Percentiles rank a stretch among this genome's conserved stretches.
Evolutionary conservation across 768 basidiomycete species (phyloP).

Genomic region (Saitozyma sp.): DNA sequence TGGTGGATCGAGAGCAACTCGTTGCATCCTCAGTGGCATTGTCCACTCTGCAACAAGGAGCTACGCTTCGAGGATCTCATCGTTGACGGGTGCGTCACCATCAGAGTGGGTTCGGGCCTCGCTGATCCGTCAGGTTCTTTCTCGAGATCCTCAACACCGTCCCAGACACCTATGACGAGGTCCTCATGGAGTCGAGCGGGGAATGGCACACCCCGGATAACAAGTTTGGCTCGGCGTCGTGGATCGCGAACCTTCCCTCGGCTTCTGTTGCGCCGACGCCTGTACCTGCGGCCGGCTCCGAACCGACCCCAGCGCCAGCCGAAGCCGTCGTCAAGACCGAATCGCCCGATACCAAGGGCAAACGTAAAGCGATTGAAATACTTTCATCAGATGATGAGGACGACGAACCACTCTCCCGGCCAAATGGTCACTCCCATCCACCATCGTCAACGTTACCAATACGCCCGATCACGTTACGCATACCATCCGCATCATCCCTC

Average conservation of each 20-base stretch:
- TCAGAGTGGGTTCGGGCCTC: neutral
- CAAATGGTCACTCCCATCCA: conserved; percentile 4
- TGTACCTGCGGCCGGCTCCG: conserved; percentile 2
- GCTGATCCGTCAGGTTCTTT: conserved; percentile 66
- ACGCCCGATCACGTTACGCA: no score
- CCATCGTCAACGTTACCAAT: no score
- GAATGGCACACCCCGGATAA: conserved; percentile 93
- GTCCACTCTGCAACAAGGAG: conserved; percentile 84
- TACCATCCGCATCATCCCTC: no score
- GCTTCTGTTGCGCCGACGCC: conserved; percentile 10
- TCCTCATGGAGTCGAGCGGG: conserved; percentile 88
- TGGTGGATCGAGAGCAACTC: conserved; percentile 96
- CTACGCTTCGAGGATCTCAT: conserved; percentile 79
- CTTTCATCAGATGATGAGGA: conserved; percentile 38
- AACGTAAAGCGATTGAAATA: conserved; percentile 36
- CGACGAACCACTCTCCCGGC: conserved; percentile 7
- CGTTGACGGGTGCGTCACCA: conserved; percentile 68
- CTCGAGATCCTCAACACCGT: conserved; percentile 76
- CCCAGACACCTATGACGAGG: conserved; percentile 80
- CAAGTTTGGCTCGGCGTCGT: conserved; percentile 72
- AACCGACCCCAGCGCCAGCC: neutral
- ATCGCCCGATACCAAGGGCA: conserved; percentile 20
- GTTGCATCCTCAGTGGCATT: conserved; percentile 91
- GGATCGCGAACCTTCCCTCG: conserved; percentile 53
- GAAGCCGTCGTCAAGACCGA: neutral